Evolutionary conservation across 768 basidiomycete genomes (phyloP).

Genomic region (Phaeolepiota aurea): DNA sequence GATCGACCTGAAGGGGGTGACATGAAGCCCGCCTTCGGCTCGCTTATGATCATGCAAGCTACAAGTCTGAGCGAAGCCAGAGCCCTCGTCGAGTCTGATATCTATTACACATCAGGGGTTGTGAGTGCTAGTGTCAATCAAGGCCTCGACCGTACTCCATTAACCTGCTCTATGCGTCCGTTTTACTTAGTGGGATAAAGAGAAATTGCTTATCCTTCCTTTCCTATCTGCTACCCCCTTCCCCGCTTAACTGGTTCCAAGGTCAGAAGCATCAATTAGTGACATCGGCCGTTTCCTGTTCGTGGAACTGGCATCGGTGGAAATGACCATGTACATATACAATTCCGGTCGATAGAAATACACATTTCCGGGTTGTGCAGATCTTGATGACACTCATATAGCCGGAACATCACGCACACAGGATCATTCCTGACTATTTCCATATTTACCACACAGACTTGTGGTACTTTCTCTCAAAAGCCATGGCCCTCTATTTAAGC

Average conservation of each 20-base stretch:
- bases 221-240: slow-evolving; percentile 27
- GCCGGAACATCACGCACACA: slow-evolving; percentile 1
- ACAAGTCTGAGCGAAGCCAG: slow-evolving; percentile 36
- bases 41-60: slow-evolving; percentile 41
- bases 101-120: slow-evolving; percentile 31
- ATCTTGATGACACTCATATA: too few relatives aligned
- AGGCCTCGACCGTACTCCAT: not conserved
- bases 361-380: too few relatives aligned
- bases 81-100: slow-evolving; percentile 21
- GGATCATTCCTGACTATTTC: too few relatives aligned
- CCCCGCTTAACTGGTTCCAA: too few relatives aligned
- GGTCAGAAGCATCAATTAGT: too few relatives aligned
- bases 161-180: not conserved
- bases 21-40: slow-evolving; percentile 37
- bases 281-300: too few relatives aligned
- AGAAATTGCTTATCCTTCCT: slow-evolving; percentile 44
- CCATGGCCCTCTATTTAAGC: slow-evolving; percentile 13
- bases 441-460: not conserved
- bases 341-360: too few relatives aligned
- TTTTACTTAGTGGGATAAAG: slow-evolving; percentile 47
- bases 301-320: too few relatives aligned
- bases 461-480: not conserved
- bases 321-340: too few relatives aligned
- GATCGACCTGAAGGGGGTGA: slow-evolving; percentile 26
- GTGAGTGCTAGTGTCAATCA: slow-evolving; percentile 17